These are phyloP conservation scores for Capsella bursapastoris DNA, from an alignment of 345 rosid species.

Conservation along the genomic window DNA sequence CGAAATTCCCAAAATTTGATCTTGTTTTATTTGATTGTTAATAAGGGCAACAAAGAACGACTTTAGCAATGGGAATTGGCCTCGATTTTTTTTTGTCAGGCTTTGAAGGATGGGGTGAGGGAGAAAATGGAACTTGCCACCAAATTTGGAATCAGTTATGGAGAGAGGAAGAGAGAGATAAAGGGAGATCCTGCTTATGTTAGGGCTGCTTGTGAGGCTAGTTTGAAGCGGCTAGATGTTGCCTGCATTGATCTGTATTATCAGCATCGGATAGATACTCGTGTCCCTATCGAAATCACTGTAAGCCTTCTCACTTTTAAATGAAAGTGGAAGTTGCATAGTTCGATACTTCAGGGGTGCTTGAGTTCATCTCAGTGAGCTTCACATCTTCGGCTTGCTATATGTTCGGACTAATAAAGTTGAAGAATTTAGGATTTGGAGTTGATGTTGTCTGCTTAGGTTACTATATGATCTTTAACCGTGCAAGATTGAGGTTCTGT, in stretches of 20 bases:
- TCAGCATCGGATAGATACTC: constrained; percentile 61
- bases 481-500: background rate
- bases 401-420: background rate
- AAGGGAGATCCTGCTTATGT: constrained; percentile 60
- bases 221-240: constrained; percentile 60
- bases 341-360: background rate
- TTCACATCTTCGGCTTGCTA: background rate
- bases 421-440: no score
- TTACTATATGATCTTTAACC: background rate
- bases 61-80: background rate
- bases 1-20: background rate
- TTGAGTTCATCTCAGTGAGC: background rate
- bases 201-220: constrained; percentile 60
- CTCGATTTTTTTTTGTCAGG: constrained; percentile 31
- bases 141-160: constrained; percentile 46
- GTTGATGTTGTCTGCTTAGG: no score
- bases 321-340: background rate
- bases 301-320: constrained; percentile 32
- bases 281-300: constrained; percentile 61
- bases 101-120: constrained; percentile 54
- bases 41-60: no score
- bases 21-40: background rate
- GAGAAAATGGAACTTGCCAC: constrained; percentile 59
- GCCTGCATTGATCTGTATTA: constrained; percentile 65
- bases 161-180: constrained; percentile 39